A percentile compares a stretch with the other conserved stretches of the same genome.
Conservation (phyloP, 2,329 filamentous ascomycete genomes). For the Exserohilum turcica region DNA sequence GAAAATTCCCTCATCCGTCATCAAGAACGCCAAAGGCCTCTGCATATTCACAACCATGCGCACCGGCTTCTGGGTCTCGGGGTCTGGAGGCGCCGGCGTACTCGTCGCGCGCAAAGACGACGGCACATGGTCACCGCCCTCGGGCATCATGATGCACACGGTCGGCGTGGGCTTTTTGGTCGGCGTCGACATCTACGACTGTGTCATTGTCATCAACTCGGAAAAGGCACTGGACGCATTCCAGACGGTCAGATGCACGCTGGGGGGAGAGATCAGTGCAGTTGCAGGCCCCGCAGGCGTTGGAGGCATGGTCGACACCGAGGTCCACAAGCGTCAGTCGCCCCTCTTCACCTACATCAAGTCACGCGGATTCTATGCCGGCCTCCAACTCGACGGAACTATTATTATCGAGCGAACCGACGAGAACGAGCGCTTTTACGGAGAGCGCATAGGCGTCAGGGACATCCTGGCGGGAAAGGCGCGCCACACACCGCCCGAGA, state of each 20-base stretch:
- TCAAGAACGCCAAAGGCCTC: slow-evolving; percentile 85
- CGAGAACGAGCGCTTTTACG: slow-evolving; percentile 87
- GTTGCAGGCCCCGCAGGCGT: slow-evolving; percentile 77
- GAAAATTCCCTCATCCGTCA: slow-evolving; percentile 83
- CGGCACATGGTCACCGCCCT: slow-evolving; percentile 89
- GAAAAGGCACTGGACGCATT: slow-evolving; percentile 83
- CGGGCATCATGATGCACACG: slow-evolving; percentile 88
- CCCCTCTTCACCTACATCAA: slow-evolving; percentile 88
- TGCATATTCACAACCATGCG: slow-evolving; percentile 97
- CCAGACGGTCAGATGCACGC: slow-evolving; percentile 74
- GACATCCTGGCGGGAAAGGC: slow-evolving; percentile 68
- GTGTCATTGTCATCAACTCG: slow-evolving; percentile 89
- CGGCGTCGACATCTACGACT: slow-evolving; percentile 94
- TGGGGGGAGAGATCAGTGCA: slow-evolving; percentile 81
- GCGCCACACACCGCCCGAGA: slow-evolving; percentile 61
- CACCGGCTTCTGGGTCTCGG: slow-evolving; percentile 87
- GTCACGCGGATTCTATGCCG: slow-evolving; percentile 84
- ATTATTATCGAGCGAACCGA: slow-evolving; percentile 84
- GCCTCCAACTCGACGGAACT: slow-evolving; percentile 84
- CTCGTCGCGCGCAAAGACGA: slow-evolving; percentile 83
- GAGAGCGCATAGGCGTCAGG: slow-evolving; percentile 64
- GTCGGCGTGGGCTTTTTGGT: slow-evolving; percentile 86
- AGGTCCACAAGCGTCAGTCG: slow-evolving; percentile 69
- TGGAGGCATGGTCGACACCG: slow-evolving; percentile 73
- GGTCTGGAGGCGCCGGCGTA: slow-evolving; percentile 87